phyloP scores from a whole-genome alignment of 75 land plant species.

The Sequoia sempervirens region DNA sequence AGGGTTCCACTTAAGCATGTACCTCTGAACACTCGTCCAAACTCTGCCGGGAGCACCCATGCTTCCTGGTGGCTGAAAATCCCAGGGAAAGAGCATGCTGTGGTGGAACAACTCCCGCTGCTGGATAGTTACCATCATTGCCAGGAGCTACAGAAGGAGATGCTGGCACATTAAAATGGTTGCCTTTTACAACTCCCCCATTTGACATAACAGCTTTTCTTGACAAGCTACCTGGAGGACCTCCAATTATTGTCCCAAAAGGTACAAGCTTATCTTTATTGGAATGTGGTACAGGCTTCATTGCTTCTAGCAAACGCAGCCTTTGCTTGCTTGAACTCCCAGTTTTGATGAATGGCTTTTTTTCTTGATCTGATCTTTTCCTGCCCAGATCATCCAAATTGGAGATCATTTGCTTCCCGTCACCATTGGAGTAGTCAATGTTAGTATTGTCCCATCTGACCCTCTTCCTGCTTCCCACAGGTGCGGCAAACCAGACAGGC shows the following conservation, averaged over 20 bases:
- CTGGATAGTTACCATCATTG: conserved; percentile 15
- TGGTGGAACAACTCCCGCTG: conserved; percentile 9
- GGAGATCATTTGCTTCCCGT: neutral
- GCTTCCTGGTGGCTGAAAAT: conserved; percentile 75
- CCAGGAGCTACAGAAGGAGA: conserved; percentile 12
- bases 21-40: conserved; percentile 89
- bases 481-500: conserved; percentile 75
- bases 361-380: conserved; percentile 11
- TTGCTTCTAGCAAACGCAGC: conserved; percentile 40
- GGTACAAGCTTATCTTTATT: conserved; percentile 57
- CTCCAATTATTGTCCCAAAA: conserved; percentile 24
- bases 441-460: conserved; percentile 11
- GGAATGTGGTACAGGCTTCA: conserved; percentile 86
- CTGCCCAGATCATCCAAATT: neutral
- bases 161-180: conserved; percentile 8
- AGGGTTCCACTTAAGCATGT: neutral
- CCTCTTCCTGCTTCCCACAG: conserved; percentile 61
- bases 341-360: conserved; percentile 4
- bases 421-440: neutral
- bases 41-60: conserved; percentile 72
- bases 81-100: conserved; percentile 47
- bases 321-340: neutral
- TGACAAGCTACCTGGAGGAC: neutral
- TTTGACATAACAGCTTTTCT: conserved; percentile 6
- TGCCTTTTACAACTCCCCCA: conserved; percentile 11